These are phyloP conservation scores for Coelastrella sp. DNA, from an alignment of 139 green algal species.

Conservation along the genomic window DNA sequence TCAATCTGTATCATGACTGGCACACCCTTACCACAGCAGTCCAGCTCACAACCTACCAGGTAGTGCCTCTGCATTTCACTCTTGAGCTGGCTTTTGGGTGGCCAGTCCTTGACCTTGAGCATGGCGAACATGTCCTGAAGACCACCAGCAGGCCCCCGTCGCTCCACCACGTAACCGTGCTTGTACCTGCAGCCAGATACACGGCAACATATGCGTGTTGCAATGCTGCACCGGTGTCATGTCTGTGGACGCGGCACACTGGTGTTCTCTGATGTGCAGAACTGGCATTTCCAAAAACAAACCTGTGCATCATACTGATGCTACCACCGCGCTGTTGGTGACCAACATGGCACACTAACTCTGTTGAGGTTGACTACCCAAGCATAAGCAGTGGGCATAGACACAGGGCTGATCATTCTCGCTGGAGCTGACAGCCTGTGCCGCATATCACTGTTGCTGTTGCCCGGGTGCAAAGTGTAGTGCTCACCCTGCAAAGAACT, in stretches of 20 bases:
- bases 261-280: no score
- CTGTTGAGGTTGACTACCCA: no score
- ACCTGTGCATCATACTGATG: no score
- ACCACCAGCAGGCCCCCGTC: not conserved
- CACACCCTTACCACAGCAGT: no score
- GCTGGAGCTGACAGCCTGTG: no score
- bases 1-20: no score
- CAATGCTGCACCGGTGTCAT: not conserved
- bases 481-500: slow-evolving; percentile 47
- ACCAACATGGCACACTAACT: no score
- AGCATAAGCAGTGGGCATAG: no score
- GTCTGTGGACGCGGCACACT: not conserved
- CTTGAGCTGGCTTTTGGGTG: slow-evolving; percentile 65
- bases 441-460: not conserved
- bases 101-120: slow-evolving; percentile 95
- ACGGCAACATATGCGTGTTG: not conserved
- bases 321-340: no score
- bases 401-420: no score
- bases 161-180: slow-evolving; percentile 12
- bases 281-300: no score
- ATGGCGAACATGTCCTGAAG: slow-evolving; percentile 56
- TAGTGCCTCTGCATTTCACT: slow-evolving; percentile 65
- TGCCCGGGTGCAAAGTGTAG: not conserved
- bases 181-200: not conserved
- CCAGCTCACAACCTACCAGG: slow-evolving; percentile 61